Evolutionary conservation across 345 rosid genomes (phyloP).

Genomic region (Linum lewisii): DNA sequence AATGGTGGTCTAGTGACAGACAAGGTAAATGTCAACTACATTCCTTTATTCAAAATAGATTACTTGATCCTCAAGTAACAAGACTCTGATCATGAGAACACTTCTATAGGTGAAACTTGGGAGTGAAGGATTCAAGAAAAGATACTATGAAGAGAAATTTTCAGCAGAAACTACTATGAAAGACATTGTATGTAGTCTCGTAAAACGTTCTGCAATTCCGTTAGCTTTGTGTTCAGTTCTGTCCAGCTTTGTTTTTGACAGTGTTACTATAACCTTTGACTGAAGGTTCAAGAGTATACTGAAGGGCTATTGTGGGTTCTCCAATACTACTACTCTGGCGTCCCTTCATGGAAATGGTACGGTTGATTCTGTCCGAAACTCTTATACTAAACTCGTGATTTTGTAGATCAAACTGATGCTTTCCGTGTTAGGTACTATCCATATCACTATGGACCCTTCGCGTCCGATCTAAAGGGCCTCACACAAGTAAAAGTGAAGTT

Average conservation of each 20-base stretch:
- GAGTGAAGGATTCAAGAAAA: slow-evolving; percentile 13
- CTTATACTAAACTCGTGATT: no score
- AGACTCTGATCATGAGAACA: background rate
- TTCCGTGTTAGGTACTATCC: slow-evolving; percentile 18
- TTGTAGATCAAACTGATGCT: background rate
- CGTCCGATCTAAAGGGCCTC: slow-evolving; percentile 21
- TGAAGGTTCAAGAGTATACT: slow-evolving; percentile 16
- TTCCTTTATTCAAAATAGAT: background rate
- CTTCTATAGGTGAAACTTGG: slow-evolving; percentile 18
- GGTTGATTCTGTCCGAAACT: no score
- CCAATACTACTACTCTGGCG: slow-evolving; percentile 17
- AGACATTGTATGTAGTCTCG: slow-evolving; percentile 12
- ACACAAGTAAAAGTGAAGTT: slow-evolving; percentile 13
- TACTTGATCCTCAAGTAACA: no score
- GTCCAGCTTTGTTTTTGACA: background rate
- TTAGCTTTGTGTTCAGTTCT: no score
- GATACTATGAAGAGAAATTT: slow-evolving; percentile 21
- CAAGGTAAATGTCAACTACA: slow-evolving; percentile 4
- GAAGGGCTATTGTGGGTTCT: slow-evolving; percentile 26
- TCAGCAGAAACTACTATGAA: slow-evolving; percentile 7
- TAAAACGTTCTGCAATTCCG: background rate
- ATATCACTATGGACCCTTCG: slow-evolving; percentile 19
- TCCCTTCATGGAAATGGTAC: slow-evolving; percentile 25
- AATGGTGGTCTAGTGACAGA: slow-evolving; percentile 5
- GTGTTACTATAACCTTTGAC: background rate